A percentile compares a stretch with the other conserved stretches of the same genome.
Evolutionary conservation across 176 grass and related monocot species (phyloP).

Genomic region (Neostapfia colusana): DNA sequence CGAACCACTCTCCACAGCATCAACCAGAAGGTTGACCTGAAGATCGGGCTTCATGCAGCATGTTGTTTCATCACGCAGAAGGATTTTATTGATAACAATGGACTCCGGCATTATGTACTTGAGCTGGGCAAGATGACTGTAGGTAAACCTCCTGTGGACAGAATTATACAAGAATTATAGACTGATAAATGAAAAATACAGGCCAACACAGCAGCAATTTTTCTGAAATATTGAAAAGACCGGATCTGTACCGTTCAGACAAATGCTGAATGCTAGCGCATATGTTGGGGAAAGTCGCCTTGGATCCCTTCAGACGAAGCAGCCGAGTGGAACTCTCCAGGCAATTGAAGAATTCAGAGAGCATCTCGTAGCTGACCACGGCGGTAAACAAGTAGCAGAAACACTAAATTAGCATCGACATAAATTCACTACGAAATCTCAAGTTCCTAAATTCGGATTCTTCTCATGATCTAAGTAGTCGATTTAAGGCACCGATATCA

Average conservation of each 20-base stretch:
- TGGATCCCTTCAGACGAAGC: conserved; percentile 67
- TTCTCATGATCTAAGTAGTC: background rate
- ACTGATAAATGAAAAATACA: background rate
- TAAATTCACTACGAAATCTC: background rate
- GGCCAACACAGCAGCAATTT: background rate
- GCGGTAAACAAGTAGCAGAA: background rate
- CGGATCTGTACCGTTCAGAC: conserved; percentile 47
- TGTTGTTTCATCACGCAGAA: conserved; percentile 63
- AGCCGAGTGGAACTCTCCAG: conserved; percentile 77
- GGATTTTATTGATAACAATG: conserved; percentile 70
- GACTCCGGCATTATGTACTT: conserved; percentile 76
- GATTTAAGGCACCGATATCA: background rate
- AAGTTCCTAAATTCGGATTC: background rate
- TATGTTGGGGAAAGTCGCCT: conserved; percentile 67
- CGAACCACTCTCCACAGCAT: conserved; percentile 31
- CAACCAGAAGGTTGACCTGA: conserved; percentile 61
- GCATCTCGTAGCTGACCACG: conserved; percentile 59
- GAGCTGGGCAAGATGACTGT: conserved; percentile 73
- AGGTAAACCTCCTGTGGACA: conserved; percentile 70
- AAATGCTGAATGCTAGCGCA: conserved; percentile 65
- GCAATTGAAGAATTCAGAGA: conserved; percentile 83
- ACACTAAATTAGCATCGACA: background rate
- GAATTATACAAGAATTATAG: background rate
- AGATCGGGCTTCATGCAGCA: conserved; percentile 87
- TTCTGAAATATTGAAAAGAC: background rate